Evolutionary conservation across 2,329 filamentous ascomycete species (phyloP), one percentile per base, ranked within the genome.

Genomic region (Calonectria hongkongensis): DNA sequence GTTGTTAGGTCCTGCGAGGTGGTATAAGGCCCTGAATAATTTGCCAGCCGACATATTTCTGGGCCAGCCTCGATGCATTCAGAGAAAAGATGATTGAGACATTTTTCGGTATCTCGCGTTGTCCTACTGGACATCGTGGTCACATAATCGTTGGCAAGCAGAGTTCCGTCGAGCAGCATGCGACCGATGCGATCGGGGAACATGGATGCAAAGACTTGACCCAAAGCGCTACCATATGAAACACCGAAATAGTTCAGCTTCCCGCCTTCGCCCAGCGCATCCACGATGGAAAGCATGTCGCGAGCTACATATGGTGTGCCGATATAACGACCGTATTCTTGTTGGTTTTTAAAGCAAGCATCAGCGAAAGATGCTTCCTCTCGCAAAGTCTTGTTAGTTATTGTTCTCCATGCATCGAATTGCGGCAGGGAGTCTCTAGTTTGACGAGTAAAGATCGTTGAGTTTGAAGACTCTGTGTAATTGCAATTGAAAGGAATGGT

Each of bases 11-110:
- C 16, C 10, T 64, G 33, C 3, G 54, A 12, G 0, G 70, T 68
- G n/a, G 73, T 74, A 8, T 54, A 18, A 2, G 50, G 15, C 2
- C 71, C 67, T 9, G 65, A 45, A 18, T 64, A 69, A 15, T 69
- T 64, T 15, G 67, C 67, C 13, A 69, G 47, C 27, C n/a, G 36
- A 18, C 68, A 70, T 7, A 43, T 39, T 16, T 43, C 10, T 3
- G 68, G 16, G 5, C 51, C 63, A 5, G 48, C 27, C 28, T 50
- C 21, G 18, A 64, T 25, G 18, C 54, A 60, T 28, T 60, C 12
- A 9, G 33, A 21, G 39, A 60, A 60, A 25, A 60, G 39, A 25
- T 60, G 54, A 1, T 30, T 13, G 4, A 63, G 18, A 13, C 39
- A 30, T 21, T 25, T 43, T 25, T 47, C 41, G 16, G 39, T n/a